Evolutionary conservation across 768 basidiomycete species (phyloP), one percentile per base, ranked within the genome.

Genomic region (Lentinula guzmanii): DNA sequence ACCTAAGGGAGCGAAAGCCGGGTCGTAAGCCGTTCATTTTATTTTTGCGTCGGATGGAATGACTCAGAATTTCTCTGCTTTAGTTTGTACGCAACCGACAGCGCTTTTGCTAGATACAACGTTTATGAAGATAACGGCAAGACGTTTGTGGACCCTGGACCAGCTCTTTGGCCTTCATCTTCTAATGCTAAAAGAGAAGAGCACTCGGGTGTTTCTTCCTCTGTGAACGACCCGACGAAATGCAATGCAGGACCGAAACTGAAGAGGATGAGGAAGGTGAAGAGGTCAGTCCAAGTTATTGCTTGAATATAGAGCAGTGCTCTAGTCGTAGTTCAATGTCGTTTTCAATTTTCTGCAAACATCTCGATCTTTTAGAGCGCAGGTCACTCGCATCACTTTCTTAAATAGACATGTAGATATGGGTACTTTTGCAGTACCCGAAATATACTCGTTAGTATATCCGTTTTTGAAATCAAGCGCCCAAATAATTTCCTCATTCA

Each of bases 51-150:
- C 28, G 28, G 28, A 28, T 28, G 28, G 28, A 4, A 28, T 3
- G 28, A 28, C 28, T 28, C 28, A 28, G 28, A 28, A 28, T 28
- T 28, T 28, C 28, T 28, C 28, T 28, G 28, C 34, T n/a, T 5
- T 48, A 58, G 57, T 5, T 55, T 68, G 9, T 67, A 68, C 52
- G 5, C 2, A 8, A 59, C 66, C 9, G 18, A 65, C 21, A 66
- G 66, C 5, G 62, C 41, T 11, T 65, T 67, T 37, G 66, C 65
- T 56, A 65, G 66, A 62, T 65, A 55, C 46, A 56, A 67, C 42
- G 67, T 65, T 41, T 59, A 39, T 16, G 41, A 56, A 45, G 45
- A 45, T 51, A 18, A 52, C 41, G 52, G 11, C 41, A 11, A n/a
- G 50, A 15, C 24, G 21, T 52, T 61, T 18, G 50, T 43, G 8